Base-by-base conservation (phyloP, 2,329 filamentous ascomycete species). In the Proliferodiscus dingleyae region DNA sequence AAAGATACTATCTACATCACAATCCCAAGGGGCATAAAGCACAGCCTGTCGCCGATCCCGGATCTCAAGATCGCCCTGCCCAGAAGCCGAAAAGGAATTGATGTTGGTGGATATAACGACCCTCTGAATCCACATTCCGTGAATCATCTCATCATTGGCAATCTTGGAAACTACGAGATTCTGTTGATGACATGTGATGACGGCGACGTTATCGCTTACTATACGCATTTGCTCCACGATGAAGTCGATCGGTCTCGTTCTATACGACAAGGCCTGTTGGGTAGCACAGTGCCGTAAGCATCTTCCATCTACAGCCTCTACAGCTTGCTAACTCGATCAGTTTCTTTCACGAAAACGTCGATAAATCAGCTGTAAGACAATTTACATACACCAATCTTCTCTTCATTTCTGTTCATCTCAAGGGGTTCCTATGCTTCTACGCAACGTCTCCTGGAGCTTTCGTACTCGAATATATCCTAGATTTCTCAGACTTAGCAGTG, bases 261-360 rank as follows among this genome's bases (percentile, higher is more conserved):
- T 24, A 23, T 39, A 26, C 30, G 40, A 22, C 19, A 16, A 16
- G 32, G 32, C 10, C 19, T 18, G 5, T 9, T 16, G 9, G 18
- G 32, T 34, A 18, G 18, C 9, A 34, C 32, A 18, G 32, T 11
- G 5, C 32, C 32, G 13, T 13, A 7, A 28, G 7, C 26, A 28
- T n/a, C n/a, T n/a, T n/a, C n/a, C n/a, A n/a, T n/a, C n/a, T n/a
- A n/a, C n/a, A n/a, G n/a, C n/a, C n/a, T n/a, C n/a, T n/a, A n/a
- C n/a, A n/a, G n/a, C n/a, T n/a, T n/a, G n/a, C n/a, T n/a, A n/a
- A n/a, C n/a, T n/a, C n/a, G 13, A 28, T 13, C 26, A 47, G 41
- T 15, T 87, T 95, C 60, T 87, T 95, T 46, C 78, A 81, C 47
- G 78, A 85, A 29, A 89, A 86, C 61, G 89, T 95, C 2, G 78